These are phyloP conservation scores for Ballota nigra DNA, from an alignment of 257 asterid species.

Conservation along the genomic window DNA sequence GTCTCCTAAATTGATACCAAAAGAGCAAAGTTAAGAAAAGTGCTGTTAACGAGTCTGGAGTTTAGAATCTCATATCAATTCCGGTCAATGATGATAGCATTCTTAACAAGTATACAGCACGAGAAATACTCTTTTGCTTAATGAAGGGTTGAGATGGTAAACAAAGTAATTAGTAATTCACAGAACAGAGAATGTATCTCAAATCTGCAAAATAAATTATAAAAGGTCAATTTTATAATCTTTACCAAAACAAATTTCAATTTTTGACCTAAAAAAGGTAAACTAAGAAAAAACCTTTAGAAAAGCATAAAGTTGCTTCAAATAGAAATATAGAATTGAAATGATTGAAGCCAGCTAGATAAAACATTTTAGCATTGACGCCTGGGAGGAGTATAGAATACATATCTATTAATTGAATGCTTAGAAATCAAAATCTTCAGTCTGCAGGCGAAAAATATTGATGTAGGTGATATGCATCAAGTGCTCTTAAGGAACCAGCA, in stretches of 20 bases:
- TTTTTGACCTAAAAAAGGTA: not conserved
- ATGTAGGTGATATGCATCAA: not conserved
- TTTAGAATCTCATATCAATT: not conserved
- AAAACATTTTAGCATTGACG: not conserved
- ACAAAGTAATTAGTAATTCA: not conserved
- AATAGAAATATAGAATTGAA: not conserved
- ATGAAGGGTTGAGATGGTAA: not conserved
- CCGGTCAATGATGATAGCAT: not conserved
- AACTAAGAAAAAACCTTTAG: not conserved
- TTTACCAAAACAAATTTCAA: not conserved
- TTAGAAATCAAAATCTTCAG: not conserved
- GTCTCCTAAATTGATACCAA: not conserved
- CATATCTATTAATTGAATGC: not conserved
- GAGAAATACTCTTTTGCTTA: not conserved
- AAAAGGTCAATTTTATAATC: not conserved
- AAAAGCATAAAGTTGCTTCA: conserved; percentile 1
- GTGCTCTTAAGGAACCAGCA: not conserved
- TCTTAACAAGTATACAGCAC: not conserved
- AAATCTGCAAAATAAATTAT: not conserved
- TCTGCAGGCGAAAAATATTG: not conserved
- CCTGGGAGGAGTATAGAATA: not conserved
- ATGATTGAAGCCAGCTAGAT: not conserved
- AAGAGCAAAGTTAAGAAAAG: not conserved
- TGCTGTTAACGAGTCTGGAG: not conserved
- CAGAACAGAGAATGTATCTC: not conserved